A percentile compares a stretch with the other conserved stretches of the same genome.
Conservation (phyloP, 108 stramenopile genomes). For the Discostella pseudostelligera region DNA sequence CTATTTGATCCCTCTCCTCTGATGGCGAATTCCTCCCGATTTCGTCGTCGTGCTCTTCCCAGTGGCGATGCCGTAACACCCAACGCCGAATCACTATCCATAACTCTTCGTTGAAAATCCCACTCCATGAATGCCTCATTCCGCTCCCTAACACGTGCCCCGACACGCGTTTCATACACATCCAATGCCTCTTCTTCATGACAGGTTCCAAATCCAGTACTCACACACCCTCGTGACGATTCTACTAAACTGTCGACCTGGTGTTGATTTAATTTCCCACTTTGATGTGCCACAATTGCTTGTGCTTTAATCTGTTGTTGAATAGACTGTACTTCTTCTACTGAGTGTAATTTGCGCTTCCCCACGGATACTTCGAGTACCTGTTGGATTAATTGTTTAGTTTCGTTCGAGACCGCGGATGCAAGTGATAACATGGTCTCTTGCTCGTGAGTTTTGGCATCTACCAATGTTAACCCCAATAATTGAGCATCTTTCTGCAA, state of each 20-base stretch:
- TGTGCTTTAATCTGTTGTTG: slow-evolving; percentile 33
- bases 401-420: slow-evolving; percentile 43
- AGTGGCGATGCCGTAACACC: slow-evolving; percentile 36
- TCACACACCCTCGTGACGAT: slow-evolving; percentile 46
- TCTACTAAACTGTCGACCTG: slow-evolving; percentile 56
- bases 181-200: slow-evolving; percentile 79
- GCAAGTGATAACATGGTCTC: slow-evolving; percentile 53
- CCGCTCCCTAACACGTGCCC: slow-evolving; percentile 61
- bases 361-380: slow-evolving; percentile 48
- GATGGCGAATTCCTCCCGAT: not conserved
- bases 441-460: slow-evolving; percentile 41
- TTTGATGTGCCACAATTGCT: slow-evolving; percentile 32
- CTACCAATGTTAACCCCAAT: slow-evolving; percentile 50
- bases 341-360: slow-evolving; percentile 27
- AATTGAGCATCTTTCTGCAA: slow-evolving; percentile 52
- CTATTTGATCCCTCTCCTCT: not conserved
- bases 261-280: slow-evolving; percentile 34
- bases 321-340: slow-evolving; percentile 52
- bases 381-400: slow-evolving; percentile 41
- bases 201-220: slow-evolving; percentile 64
- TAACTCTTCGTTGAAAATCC: slow-evolving; percentile 50
- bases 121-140: slow-evolving; percentile 63
- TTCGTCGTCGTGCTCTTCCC: slow-evolving; percentile 23
- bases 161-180: slow-evolving; percentile 57
- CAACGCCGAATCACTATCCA: slow-evolving; percentile 7